These are phyloP conservation scores for Leptosphaerulina australis DNA, from an alignment of 2,329 filamentous ascomycete genomes.

Conservation along the genomic window DNA sequence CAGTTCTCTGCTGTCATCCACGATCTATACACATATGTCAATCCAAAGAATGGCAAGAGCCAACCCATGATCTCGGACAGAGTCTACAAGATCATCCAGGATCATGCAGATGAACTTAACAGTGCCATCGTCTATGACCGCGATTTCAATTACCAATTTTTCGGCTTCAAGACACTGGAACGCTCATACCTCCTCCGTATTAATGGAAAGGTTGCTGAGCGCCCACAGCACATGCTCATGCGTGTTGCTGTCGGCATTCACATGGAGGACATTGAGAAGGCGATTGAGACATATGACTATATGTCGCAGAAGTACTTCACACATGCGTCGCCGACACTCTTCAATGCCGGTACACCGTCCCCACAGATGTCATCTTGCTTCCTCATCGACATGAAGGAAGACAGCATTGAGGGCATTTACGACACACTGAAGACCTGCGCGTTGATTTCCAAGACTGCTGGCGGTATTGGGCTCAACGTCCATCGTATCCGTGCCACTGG, in stretches of 20 bases:
- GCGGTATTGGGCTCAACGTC: conserved; percentile 94
- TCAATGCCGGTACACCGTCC: conserved; percentile 95
- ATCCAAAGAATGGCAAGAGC: conserved; percentile 81
- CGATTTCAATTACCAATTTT: conserved; percentile 99
- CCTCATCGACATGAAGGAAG: conserved; percentile 98
- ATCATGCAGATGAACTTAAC: conserved; percentile 95
- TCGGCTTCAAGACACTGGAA: conserved; percentile 99
- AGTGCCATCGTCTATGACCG: conserved; percentile 99
- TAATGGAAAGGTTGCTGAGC: conserved; percentile 93
- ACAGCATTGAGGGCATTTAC: conserved; percentile 99
- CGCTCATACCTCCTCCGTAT: conserved; percentile 96
- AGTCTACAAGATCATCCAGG: conserved; percentile 92
- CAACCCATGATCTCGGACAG: conserved; percentile 95
- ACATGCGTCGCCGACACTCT: conserved; percentile 95
- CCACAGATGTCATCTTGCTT: conserved; percentile 97
- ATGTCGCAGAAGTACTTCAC: conserved; percentile 99
- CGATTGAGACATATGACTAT: conserved; percentile 96
- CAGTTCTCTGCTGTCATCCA: conserved; percentile 95
- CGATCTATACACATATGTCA: conserved; percentile 94
- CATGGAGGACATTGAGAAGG: conserved; percentile 91
- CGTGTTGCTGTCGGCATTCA: conserved; percentile 97
- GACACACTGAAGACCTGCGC: conserved; percentile 99
- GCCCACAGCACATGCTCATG: conserved; percentile 99
- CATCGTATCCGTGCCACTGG: conserved; percentile 97
- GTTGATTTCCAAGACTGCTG: conserved; percentile 99